Percentiles rank a stretch among this genome's conserved stretches.
Evolutionary conservation across 768 basidiomycete species (phyloP).

Genomic region (Leccinellum rugosiceps): DNA sequence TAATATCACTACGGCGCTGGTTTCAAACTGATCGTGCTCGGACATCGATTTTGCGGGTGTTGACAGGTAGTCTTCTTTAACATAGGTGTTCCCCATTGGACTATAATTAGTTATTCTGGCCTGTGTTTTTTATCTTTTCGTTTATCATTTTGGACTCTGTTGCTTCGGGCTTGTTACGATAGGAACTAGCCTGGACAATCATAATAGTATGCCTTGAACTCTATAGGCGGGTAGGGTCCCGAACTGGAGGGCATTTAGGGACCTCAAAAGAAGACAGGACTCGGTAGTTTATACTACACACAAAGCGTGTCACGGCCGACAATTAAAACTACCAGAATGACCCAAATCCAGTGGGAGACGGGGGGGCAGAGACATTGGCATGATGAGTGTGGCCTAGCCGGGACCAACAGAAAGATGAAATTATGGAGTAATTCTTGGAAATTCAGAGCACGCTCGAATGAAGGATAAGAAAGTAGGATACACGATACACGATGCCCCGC

Average conservation of each 20-base stretch:
- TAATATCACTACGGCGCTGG: constrained; percentile 16
- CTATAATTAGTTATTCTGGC: neutral
- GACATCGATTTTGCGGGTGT: neutral
- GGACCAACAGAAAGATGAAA: neutral
- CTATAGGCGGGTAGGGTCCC: neutral
- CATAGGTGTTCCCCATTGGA: neutral
- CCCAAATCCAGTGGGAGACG: neutral
- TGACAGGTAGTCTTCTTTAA: neutral
- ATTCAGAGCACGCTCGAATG: neutral
- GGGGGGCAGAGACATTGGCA: neutral
- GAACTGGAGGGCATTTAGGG: neutral
- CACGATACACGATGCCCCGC: too few species aligned
- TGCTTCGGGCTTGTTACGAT: neutral
- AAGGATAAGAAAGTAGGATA: neutral
- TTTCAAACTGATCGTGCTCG: constrained; percentile 8
- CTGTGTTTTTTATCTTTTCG: neutral
- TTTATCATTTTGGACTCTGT: neutral
- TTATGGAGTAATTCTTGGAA: neutral
- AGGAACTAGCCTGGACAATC: neutral
- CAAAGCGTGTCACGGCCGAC: neutral
- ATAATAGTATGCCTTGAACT: neutral
- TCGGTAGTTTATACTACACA: too few species aligned
- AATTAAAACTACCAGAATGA: neutral
- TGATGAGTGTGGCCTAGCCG: too few species aligned
- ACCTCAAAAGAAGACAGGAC: too few species aligned